phyloP scores from a whole-genome alignment of 306 rosid species.

The Pterocarpus santalinus region DNA sequence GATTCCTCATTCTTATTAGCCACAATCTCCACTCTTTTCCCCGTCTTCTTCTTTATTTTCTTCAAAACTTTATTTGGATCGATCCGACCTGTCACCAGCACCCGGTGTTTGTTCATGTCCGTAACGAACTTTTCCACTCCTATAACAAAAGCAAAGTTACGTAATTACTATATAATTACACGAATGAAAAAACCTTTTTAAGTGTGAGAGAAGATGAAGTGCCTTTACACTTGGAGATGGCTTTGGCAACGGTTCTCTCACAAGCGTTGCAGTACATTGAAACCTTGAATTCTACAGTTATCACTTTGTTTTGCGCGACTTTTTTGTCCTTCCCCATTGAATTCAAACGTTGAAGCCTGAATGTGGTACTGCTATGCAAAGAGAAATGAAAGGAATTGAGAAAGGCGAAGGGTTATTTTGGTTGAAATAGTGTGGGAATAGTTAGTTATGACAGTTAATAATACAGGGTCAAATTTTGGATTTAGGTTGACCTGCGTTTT shows the following conservation, averaged over 20 bases:
- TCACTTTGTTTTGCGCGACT: conserved; percentile 49
- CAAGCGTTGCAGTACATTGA: conserved; percentile 89
- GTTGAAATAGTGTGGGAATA: background rate
- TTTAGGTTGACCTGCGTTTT: background rate
- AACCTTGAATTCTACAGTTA: conserved; percentile 63
- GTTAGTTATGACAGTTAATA: conserved; percentile 44
- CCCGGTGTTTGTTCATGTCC: conserved; percentile 68
- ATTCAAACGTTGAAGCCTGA: conserved; percentile 36
- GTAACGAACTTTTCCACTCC: conserved; percentile 80
- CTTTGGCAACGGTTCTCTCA: conserved; percentile 74
- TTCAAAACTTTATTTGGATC: conserved; percentile 71
- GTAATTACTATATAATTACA: background rate
- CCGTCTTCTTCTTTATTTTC: conserved; percentile 71
- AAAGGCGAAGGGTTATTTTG: background rate
- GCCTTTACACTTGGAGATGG: conserved; percentile 79
- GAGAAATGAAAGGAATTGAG: background rate
- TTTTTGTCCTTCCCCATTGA: conserved; percentile 69
- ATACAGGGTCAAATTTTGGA: no score
- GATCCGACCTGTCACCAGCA: conserved; percentile 70
- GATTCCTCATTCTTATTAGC: conserved; percentile 42
- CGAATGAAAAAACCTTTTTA: no score
- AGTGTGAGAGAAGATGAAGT: background rate
- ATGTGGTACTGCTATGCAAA: conserved; percentile 29
- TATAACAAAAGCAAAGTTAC: conserved; percentile 35
- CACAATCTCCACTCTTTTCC: conserved; percentile 73